Conservation (phyloP, 768 basidiomycete species). For the Guyanaporus albipodus region DNA sequence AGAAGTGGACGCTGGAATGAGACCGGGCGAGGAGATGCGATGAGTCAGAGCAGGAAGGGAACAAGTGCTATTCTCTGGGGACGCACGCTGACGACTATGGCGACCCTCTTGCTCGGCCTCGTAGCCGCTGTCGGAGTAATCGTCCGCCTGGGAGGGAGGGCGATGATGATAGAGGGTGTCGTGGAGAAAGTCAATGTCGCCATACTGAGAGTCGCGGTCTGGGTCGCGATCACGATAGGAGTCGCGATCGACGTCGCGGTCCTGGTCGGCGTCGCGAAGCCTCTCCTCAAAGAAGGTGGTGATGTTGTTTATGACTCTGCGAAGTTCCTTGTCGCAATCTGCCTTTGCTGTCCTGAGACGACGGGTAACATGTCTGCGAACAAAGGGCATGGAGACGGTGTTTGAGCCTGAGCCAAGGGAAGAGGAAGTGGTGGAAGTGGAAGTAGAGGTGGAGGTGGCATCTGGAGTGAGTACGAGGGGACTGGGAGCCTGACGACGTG, state of each 20-base stretch:
- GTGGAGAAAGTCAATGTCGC: conserved; percentile 52
- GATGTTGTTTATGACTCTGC: conserved; percentile 90
- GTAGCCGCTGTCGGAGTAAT: conserved; percentile 80
- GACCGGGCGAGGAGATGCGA: conserved; percentile 50
- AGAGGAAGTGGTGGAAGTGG: conserved; percentile 2
- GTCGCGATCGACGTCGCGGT: conserved; percentile 62
- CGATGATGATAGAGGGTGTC: conserved; percentile 60
- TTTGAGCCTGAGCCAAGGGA: conserved; percentile 54
- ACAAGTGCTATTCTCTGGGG: conserved; percentile 40
- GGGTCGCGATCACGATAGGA: conserved; percentile 42
- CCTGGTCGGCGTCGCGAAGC: conserved; percentile 70
- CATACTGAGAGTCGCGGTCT: conserved; percentile 55
- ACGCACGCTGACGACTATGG: conserved; percentile 77
- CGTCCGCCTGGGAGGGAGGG: conserved; percentile 58
- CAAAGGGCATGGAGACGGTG: conserved; percentile 89
- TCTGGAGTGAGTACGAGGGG: conserved; percentile 78
- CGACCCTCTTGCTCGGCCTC: conserved; percentile 63
- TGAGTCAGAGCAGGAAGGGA: conserved; percentile 46
- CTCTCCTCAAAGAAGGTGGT: conserved; percentile 93
- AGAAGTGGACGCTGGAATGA: conserved; percentile 62
- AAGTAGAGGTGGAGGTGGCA: too few species aligned
- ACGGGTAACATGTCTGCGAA: conserved; percentile 88
- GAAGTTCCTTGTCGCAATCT: conserved; percentile 94
- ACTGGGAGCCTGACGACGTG: conserved; percentile 59
- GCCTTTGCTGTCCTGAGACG: conserved; percentile 92